These are phyloP conservation scores for Talaromyces proteolyticus DNA, from an alignment of 495 filamentous ascomycete genomes.

Conservation along the genomic window DNA sequence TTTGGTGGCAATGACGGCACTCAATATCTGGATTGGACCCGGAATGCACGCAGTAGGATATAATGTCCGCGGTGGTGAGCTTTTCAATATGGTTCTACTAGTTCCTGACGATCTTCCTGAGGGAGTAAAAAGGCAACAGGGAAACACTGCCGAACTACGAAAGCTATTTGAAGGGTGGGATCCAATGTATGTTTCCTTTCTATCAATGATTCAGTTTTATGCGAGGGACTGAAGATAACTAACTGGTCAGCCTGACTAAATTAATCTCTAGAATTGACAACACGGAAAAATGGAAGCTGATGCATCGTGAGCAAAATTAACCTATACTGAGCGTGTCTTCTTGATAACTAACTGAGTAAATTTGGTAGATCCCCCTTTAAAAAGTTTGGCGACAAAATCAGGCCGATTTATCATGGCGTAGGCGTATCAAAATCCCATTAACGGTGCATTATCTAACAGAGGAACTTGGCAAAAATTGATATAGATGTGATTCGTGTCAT, in stretches of 20 bases:
- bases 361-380: too few species aligned
- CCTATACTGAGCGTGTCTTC: too few species aligned
- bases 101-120: slow-evolving; percentile 63
- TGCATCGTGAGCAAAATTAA: slow-evolving; percentile 46
- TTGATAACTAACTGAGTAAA: too few species aligned
- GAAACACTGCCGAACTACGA: slow-evolving; percentile 52
- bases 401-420: too few species aligned
- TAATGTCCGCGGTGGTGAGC: slow-evolving; percentile 49
- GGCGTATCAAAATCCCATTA: too few species aligned
- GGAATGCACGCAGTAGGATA: slow-evolving; percentile 60
- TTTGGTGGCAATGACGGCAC: slow-evolving; percentile 40
- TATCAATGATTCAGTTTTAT: slow-evolving; percentile 38
- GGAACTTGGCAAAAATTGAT: background rate
- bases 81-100: slow-evolving; percentile 65
- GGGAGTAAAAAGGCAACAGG: slow-evolving; percentile 38
- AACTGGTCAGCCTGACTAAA: too few species aligned
- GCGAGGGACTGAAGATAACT: too few species aligned
- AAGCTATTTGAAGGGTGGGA: slow-evolving; percentile 47
- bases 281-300: slow-evolving; percentile 61
- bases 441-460: too few species aligned
- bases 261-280: too few species aligned
- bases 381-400: too few species aligned
- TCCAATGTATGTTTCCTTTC: slow-evolving; percentile 37
- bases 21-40: slow-evolving; percentile 64
- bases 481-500: slow-evolving; percentile 58